Evolutionary conservation across 2,329 filamentous ascomycete species (phyloP).

Genomic region (Rhynchosporium agropyri): DNA sequence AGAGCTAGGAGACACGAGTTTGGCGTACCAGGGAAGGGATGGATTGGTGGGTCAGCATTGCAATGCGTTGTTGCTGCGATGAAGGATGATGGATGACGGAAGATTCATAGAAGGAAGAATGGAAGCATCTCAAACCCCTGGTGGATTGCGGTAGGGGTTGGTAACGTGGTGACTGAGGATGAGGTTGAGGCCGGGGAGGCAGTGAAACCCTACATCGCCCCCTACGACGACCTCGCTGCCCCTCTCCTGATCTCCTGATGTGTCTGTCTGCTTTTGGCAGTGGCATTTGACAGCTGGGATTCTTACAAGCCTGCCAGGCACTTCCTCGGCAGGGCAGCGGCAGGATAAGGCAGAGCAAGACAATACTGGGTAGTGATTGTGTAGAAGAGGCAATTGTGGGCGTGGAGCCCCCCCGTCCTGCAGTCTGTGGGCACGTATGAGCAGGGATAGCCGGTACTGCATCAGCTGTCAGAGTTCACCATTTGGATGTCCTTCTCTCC

Average conservation of each 20-base stretch:
- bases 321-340: slow-evolving; percentile 6
- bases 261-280: slow-evolving; percentile 11
- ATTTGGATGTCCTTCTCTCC: not conserved
- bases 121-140: slow-evolving; percentile 13
- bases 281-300: slow-evolving; percentile 8
- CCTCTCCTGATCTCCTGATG: not conserved
- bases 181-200: slow-evolving; percentile 1
- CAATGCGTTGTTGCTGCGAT: slow-evolving; percentile 14
- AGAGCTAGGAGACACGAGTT: slow-evolving; percentile 6
- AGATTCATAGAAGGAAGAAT: slow-evolving; percentile 11
- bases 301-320: slow-evolving; percentile 8
- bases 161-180: not conserved
- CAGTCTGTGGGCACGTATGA: slow-evolving; percentile 8
- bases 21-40: slow-evolving; percentile 14
- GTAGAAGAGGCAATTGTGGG: not conserved
- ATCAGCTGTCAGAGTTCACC: not conserved
- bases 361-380: not conserved
- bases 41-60: slow-evolving; percentile 9
- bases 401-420: too few relatives aligned
- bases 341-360: not conserved
- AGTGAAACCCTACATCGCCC: slow-evolving; percentile 10
- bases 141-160: not conserved
- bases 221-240: not conserved
- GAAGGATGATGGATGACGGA: not conserved
- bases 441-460: not conserved